Evolutionary conservation across 805 yeast species (phyloP).

Genomic region (Lachancea dasiensis): DNA sequence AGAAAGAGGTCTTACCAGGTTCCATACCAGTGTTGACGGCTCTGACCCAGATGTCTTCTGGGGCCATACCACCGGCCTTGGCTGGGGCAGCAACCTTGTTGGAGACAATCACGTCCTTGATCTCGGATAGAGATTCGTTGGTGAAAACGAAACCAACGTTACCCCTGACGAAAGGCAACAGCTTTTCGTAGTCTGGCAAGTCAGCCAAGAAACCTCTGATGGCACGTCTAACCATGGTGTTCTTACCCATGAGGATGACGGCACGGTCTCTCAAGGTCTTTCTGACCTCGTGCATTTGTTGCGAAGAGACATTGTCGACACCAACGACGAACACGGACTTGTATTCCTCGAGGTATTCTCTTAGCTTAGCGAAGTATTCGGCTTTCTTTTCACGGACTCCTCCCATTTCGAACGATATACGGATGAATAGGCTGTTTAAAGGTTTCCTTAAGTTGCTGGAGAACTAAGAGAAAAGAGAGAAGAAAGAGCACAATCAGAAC

Average conservation of each 20-base stretch:
- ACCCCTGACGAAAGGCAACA: conserved; percentile 93
- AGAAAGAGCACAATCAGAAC: no score
- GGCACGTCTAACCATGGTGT: conserved; percentile 99
- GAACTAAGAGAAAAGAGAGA: neutral
- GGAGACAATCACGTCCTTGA: conserved; percentile 81
- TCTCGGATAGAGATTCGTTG: conserved; percentile 84
- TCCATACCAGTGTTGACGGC: conserved; percentile 99
- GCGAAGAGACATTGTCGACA: conserved; percentile 99
- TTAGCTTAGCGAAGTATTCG: conserved; percentile 93
- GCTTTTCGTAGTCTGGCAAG: conserved; percentile 92
- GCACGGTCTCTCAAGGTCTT: conserved; percentile 92
- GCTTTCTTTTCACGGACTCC: conserved; percentile 96
- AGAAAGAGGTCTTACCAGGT: conserved; percentile 99
- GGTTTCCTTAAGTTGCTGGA: conserved; percentile 34
- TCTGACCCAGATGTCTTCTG: conserved; percentile 94
- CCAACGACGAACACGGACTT: conserved; percentile 98
- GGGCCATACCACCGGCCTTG: conserved; percentile 99
- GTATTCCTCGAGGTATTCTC: conserved; percentile 93
- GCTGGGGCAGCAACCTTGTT: conserved; percentile 99
- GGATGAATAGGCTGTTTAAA: conserved; percentile 87
- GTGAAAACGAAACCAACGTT: conserved; percentile 99
- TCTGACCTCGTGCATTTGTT: conserved; percentile 99
- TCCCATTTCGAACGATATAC: conserved; percentile 92
- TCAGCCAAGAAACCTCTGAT: conserved; percentile 91
- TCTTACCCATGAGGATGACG: conserved; percentile 98